Base-by-base conservation (phyloP, 345 rosid genomes). In the Balakata baccata region DNA sequence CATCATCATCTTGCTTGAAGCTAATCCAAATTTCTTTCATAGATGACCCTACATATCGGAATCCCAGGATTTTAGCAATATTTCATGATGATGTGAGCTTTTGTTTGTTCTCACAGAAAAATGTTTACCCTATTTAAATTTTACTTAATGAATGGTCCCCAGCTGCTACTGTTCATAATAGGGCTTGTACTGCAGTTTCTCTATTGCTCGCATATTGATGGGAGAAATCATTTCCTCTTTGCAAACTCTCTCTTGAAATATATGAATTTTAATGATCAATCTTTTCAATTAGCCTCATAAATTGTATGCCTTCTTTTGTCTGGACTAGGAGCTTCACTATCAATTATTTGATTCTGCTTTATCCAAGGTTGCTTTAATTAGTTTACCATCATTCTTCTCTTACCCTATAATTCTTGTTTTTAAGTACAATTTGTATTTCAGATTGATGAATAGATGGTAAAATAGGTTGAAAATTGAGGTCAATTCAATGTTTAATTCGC, bases 11-110 rank as follows among this genome's bases (percentile, higher is more conserved):
- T 37, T 23, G 37, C 60, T 20, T 52, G 11, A 56, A 62, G 22
- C 64, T 50, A 39, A 72, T 46, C 50, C 60, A 69, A 65, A 77
- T 72, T 46, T 70, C 51, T 65, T 17, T 37, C 14, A 4, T 2
- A 17, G 11, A 22, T 4, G 75, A 60, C 75, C 86, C 86, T 82
- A 77, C 86, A 77, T 49, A 81, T 83, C 78, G 76, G 82, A 83
- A 83, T 85, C 34, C 82, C 73, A n/a, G 77, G 81, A 81, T 79
- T 64, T 79, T 75, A 75, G 66, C 58, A n/a, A 29, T 34, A 16
- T 57, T 77, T 51, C 74, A 56, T 64, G 22, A 74, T 71, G 78
- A 70, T 71, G 65, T 69, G 47, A 57, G 75, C 69, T 60, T 41
- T 76, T 71, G 23, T 75, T 74, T 72, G 76, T 68, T 77, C 57